Evolutionary conservation across 148 eudicot species (phyloP).

Genomic region (Chenopodium berlandieri): DNA sequence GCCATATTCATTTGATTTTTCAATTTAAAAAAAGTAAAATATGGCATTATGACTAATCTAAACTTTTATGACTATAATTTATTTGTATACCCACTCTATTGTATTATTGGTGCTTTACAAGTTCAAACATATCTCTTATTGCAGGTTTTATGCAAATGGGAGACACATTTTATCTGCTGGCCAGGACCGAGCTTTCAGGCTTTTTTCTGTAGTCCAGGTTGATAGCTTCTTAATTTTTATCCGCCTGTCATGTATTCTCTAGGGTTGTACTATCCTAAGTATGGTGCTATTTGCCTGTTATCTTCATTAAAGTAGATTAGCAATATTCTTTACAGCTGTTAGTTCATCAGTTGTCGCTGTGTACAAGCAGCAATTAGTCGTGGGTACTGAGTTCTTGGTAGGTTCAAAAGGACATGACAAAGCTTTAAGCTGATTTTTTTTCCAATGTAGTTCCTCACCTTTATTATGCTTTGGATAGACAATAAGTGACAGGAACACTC

Average conservation of each 20-base stretch:
- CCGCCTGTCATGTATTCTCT: background rate
- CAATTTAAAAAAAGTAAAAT: background rate
- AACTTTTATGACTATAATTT: background rate
- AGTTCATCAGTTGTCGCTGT: background rate
- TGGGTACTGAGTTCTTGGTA: background rate
- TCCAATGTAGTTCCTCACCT: background rate
- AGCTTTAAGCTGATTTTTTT: background rate
- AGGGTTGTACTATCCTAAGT: background rate
- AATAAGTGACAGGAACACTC: background rate
- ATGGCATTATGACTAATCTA: background rate
- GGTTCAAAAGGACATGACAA: background rate
- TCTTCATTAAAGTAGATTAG: background rate
- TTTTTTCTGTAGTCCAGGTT: slow-evolving; percentile 94
- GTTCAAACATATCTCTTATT: slow-evolving; percentile 13
- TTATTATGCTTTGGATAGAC: background rate
- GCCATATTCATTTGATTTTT: background rate
- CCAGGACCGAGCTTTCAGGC: slow-evolving; percentile 97
- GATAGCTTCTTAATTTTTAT: background rate
- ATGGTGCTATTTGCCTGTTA: background rate
- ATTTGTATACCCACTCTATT: background rate
- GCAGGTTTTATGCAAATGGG: slow-evolving; percentile 93
- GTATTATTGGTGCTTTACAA: background rate
- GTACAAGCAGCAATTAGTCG: background rate
- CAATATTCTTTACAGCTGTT: background rate
- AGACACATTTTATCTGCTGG: slow-evolving; percentile 97